Base-by-base conservation (phyloP, 2,329 filamentous ascomycete species). In the Botryotinia narcissicola region DNA sequence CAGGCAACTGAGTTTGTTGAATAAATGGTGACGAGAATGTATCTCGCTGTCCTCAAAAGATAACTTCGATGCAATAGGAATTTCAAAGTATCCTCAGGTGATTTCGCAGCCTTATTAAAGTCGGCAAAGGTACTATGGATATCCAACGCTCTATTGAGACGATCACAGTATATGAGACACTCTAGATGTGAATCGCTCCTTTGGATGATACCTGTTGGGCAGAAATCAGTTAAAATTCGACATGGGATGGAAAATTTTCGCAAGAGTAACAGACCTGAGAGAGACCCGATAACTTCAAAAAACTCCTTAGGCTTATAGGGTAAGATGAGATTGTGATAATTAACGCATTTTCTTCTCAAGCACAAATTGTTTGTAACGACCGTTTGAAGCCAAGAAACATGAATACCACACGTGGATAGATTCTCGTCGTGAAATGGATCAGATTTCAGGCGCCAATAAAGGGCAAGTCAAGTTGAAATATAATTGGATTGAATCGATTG, bases 221-320 rank as follows among this genome's bases (percentile, higher is more conserved):
- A 68, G 35, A 54, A 68, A 68, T 68, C 46, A 68, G 35, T 12
- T 57, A 22, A 42, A 32, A 48, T 32, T 57, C 48, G n/a, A 68
- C 64, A 67, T 67, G 46, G 22, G 51, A 40, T 25, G 46, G 35
- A 25, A 18, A 20, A 4, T 37, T 51, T 51, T 64, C 63, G 46
- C 46, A 68, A 68, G n/a, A 68, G n/a, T 29, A 42, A 68, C 35
- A 68, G 35, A 68, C 46, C 66, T 68, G 48, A 68, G 66, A 42
- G 48, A 22, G 66, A 32, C 48, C 35, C 48, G 66, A 57, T 25
- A 42, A 42, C 48, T 68, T 68, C 66, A 6, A 57, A 18, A 57
- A 16, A 10, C 22, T 22, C 22, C n/a, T 22, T 54, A 4, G 25
- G 25, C 22, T 54, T 54, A 46, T 40, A 40, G 32, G 25, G 3